Conservation (phyloP, 2,329 filamentous ascomycete genomes). For the Beauveria caledonica region DNA sequence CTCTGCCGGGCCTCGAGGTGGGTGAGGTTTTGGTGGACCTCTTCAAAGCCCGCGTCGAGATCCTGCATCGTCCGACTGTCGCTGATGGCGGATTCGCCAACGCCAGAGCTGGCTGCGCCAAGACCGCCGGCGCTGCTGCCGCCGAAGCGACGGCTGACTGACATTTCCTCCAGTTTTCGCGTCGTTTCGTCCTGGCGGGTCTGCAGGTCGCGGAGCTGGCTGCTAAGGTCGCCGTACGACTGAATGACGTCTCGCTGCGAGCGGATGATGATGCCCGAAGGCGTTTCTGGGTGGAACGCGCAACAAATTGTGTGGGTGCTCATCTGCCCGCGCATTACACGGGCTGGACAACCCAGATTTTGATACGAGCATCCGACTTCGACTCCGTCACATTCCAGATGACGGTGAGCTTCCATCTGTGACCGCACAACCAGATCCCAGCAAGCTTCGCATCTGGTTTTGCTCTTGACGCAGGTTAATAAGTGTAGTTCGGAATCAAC, state of each 20-base stretch:
- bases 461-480: conserved; percentile 36
- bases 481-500: conserved; percentile 31
- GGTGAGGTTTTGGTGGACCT: conserved; percentile 46
- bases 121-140: too few relatives aligned
- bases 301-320: conserved; percentile 40
- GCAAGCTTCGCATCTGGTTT: conserved; percentile 43
- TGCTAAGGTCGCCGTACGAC: conserved; percentile 27
- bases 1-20: conserved; percentile 53
- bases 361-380: conserved; percentile 40
- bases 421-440: conserved; percentile 34
- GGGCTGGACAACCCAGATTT: conserved; percentile 28
- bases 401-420: conserved; percentile 38
- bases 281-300: conserved; percentile 40
- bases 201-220: conserved; percentile 28
- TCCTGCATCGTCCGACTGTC: conserved; percentile 39
- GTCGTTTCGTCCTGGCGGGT: conserved; percentile 26
- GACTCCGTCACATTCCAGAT: conserved; percentile 41
- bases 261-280: conserved; percentile 43
- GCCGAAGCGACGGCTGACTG: conserved; percentile 23
- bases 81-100: conserved; percentile 35
- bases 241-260: conserved; percentile 40
- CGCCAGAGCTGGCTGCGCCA: neutral
- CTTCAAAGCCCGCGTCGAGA: conserved; percentile 40
- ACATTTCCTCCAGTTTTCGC: conserved; percentile 29
- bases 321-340: conserved; percentile 29